phyloP scores from a whole-genome alignment of 2,329 filamentous ascomycete species.

The Neospermospora avenae region DNA sequence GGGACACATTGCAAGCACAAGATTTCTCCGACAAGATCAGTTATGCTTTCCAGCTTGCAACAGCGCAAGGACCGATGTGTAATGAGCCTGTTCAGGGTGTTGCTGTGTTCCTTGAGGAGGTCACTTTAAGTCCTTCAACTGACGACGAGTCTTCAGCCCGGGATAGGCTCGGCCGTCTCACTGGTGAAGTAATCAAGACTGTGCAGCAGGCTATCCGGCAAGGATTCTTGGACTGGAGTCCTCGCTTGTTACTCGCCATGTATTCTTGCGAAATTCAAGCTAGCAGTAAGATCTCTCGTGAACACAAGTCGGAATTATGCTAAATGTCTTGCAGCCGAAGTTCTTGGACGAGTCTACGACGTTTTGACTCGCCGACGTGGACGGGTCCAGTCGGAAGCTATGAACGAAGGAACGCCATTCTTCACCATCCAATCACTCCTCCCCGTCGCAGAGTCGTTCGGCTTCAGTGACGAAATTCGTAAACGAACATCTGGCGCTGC shows the following conservation, averaged over 20 bases:
- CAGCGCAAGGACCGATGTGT: constrained; percentile 84
- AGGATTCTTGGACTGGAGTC: constrained; percentile 93
- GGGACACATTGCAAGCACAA: constrained; percentile 52
- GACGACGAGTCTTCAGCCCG: constrained; percentile 53
- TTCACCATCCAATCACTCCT: constrained; percentile 88
- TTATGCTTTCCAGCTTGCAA: constrained; percentile 93
- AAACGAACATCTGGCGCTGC: constrained; percentile 90
- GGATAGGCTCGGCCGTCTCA: constrained; percentile 74
- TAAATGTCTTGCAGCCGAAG: constrained; percentile 60
- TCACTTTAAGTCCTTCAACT: constrained; percentile 56
- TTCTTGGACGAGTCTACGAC: constrained; percentile 90
- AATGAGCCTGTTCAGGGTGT: constrained; percentile 91
- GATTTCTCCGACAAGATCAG: constrained; percentile 87
- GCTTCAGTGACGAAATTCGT: constrained; percentile 93
- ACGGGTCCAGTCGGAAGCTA: constrained; percentile 81
- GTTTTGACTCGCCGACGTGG: constrained; percentile 95
- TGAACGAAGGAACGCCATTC: constrained; percentile 94
- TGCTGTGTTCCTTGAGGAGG: constrained; percentile 83
- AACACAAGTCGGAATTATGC: background rate
- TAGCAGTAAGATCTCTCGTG: constrained; percentile 57
- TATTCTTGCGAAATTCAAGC: constrained; percentile 98
- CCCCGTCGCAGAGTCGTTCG: constrained; percentile 92
- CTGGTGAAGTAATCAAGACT: constrained; percentile 88
- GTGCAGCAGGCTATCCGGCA: constrained; percentile 78
- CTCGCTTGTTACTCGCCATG: constrained; percentile 94